Evolutionary conservation across 768 basidiomycete genomes (phyloP), one percentile per base, ranked within the genome.

Genomic region (Ramaria rubella): DNA sequence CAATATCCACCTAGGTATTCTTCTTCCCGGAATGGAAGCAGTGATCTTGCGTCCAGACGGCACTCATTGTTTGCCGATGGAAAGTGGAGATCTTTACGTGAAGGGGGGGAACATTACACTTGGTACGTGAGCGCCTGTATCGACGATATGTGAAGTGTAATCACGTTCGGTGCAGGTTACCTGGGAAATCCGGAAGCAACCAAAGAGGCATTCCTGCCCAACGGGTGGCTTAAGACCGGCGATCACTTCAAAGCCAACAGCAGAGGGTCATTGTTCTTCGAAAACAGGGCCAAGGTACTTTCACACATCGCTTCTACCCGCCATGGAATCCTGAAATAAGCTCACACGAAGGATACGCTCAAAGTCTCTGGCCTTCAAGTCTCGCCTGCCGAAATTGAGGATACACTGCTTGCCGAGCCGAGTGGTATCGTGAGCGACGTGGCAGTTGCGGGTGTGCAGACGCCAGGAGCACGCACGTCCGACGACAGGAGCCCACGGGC

Each of bases 311-410:
- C n/a, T n/a, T n/a, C n/a, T n/a, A n/a, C n/a, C n/a, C n/a, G n/a
- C n/a, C n/a, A n/a, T n/a, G n/a, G n/a, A n/a, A n/a, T n/a, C n/a
- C n/a, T n/a, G n/a, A n/a, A n/a, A n/a, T n/a, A n/a, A n/a, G n/a
- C n/a, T n/a, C n/a, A n/a, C n/a, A n/a, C n/a, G n/a, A n/a, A 88
- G 83, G 90, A 91, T 63, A 89, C 82, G 0, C 74, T 92, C 21
- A 92, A 92, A 65, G 77, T 92, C 2, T 88, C 86, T 0, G 90
- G 89, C 3, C 74, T 73, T 49, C 90, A 91, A 68, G 90, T 91
- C 0, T 88, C 90, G 0, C 90, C 89, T 0, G 77, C 79, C 17
- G 89, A 92, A 64, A 85, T 91, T 50, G 90, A 91, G 65, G 74
- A 81, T 26, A 77, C 76, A 23, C 70, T 91, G 1, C 74, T 83